phyloP scores from a whole-genome alignment of 106 monocot species.

The Xerophyta viscosa region DNA sequence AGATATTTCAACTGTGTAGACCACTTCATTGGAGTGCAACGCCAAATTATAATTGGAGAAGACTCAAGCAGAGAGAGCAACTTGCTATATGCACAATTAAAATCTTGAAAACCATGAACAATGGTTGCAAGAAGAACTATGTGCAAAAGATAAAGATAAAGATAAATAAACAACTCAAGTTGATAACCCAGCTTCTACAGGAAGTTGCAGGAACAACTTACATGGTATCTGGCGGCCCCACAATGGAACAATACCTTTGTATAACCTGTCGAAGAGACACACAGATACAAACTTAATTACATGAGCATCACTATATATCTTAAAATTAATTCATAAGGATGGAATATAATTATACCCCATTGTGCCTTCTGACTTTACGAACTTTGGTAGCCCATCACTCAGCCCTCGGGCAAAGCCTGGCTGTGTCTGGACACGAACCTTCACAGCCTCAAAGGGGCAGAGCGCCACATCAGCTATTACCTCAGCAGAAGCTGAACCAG shows the following conservation, averaged over 20 bases:
- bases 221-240: slow-evolving; percentile 11
- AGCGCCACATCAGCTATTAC: slow-evolving; percentile 10
- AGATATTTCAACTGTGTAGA: slow-evolving; percentile 12
- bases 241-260: slow-evolving; percentile 8
- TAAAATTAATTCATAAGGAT: background rate
- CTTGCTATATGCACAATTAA: slow-evolving; percentile 43
- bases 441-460: slow-evolving; percentile 13
- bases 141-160: no score
- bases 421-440: slow-evolving; percentile 12
- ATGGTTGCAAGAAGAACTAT: slow-evolving; percentile 47
- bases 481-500: slow-evolving; percentile 19
- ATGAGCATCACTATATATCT: no score
- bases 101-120: slow-evolving; percentile 33
- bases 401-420: slow-evolving; percentile 8
- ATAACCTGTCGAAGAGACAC: slow-evolving; percentile 4
- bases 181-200: no score
- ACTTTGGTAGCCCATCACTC: slow-evolving; percentile 8
- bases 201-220: background rate
- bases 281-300: background rate
- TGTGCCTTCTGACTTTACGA: slow-evolving; percentile 4
- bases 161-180: no score
- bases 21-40: slow-evolving; percentile 46
- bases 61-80: slow-evolving; percentile 46
- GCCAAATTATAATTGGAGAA: slow-evolving; percentile 26
- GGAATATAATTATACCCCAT: background rate